These are phyloP conservation scores for Coemansia sp. DNA, from an alignment of 192 early-diverging fungal species.

Conservation along the genomic window DNA sequence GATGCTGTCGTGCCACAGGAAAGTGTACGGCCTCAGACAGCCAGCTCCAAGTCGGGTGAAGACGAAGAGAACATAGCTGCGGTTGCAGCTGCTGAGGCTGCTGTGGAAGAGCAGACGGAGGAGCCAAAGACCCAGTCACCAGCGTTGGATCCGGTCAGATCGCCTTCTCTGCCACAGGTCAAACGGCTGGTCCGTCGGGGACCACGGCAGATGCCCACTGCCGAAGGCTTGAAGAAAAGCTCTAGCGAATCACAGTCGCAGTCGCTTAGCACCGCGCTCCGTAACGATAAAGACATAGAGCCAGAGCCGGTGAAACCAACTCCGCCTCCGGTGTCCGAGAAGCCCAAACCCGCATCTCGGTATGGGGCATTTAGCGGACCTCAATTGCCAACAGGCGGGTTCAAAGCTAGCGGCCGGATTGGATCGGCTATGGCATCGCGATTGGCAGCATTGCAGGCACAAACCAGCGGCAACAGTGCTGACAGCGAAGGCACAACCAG, in stretches of 20 bases:
- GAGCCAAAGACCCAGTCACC: not conserved
- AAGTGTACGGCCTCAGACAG: not conserved
- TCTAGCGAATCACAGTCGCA: conserved; percentile 47
- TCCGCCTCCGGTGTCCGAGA: conserved; percentile 23
- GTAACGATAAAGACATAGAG: conserved; percentile 36
- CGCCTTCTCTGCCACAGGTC: conserved; percentile 38
- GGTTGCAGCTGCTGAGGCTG: not conserved
- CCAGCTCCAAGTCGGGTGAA: conserved; percentile 3
- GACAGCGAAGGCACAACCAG: conserved; percentile 5
- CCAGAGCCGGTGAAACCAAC: conserved; percentile 21
- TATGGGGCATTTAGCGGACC: conserved; percentile 25
- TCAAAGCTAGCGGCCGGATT: conserved; percentile 44
- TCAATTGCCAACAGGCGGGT: conserved; percentile 43
- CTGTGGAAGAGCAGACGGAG: conserved; percentile 8
- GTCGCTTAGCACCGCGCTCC: conserved; percentile 33
- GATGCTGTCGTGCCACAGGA: conserved; percentile 2
- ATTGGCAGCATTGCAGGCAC: conserved; percentile 48
- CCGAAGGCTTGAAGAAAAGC: conserved; percentile 41
- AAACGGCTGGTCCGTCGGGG: conserved; percentile 47
- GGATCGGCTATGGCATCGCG: conserved; percentile 51
- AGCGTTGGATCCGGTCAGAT: conserved; percentile 33
- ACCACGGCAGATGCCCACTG: conserved; percentile 47
- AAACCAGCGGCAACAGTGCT: conserved; percentile 23
- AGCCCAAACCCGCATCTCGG: conserved; percentile 32
- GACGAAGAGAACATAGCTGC: not conserved